Base-by-base conservation (phyloP, 78 protist species). In the Dictyostelium brefeldianum region DNA sequence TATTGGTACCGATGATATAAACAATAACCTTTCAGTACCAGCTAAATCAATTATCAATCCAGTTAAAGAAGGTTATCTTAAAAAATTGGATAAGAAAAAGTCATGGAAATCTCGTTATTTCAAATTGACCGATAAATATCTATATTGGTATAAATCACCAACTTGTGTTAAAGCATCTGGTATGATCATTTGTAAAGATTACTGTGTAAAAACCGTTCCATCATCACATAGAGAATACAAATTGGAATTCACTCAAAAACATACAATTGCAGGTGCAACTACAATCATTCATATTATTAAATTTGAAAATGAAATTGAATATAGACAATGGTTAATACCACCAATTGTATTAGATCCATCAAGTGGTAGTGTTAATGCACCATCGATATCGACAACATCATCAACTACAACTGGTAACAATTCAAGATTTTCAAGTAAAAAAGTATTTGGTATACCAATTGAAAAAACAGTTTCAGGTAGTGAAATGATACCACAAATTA, bases 121-220 rank as follows among this genome's bases (percentile, higher is more conserved):
- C 50, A 85, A 56, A 41, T 43, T 85, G 36, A 85, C 92, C 6
- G 92, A 85, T 22, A 85, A 85, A 64, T 75, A 73, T 78, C 57
- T 85, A 41, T 85, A 56, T 59, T 85, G 69, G 48, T 85, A 85
- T 70, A 85, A 85, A 47, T 46, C 92, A 36, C 92, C 92, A 75
- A 31, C 78, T 27, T 25, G 54, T n/a, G 8, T 29, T 17, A 56
- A 51, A 31, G 92, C 92, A 47, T 74, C 83, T 36, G 92, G 92
- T 59, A 75, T 85, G 82, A 59, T 85, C 48, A 74, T 31, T 71
- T 74, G 31, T 36, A 71, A 74, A 36, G 92, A 85, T 17, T 80
- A 85, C 29, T 17, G 41, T 53, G 75, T 85, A 36, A 29, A 80
- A 47, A 6, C 75, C 25, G 20, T 14, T 15, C 75, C 47, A 67